A percentile compares a stretch with the other conserved stretches of the same genome.
phyloP scores from a whole-genome alignment of 495 filamentous ascomycete genomes.

The Sordaria brevicollis region DNA sequence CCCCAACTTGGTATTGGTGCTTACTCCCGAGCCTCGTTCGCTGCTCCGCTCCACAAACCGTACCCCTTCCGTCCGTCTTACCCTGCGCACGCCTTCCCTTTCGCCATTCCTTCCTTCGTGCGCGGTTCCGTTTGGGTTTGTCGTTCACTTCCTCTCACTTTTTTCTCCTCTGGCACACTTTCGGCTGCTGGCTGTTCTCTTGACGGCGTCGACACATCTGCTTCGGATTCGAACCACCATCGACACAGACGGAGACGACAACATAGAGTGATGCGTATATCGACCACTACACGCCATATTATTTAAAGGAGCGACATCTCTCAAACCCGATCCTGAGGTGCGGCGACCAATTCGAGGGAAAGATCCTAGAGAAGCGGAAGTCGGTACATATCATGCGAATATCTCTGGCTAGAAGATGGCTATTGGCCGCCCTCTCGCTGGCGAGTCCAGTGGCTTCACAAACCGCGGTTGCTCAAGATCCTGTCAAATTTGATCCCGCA shows the following conservation, averaged over 20 bases:
- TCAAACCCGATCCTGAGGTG: background rate
- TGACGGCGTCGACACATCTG: background rate
- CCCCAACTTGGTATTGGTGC: background rate
- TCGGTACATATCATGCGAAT: background rate
- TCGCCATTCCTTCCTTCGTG: background rate
- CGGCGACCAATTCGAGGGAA: background rate
- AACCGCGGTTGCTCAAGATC: background rate
- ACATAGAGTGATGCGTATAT: background rate
- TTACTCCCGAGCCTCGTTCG: background rate
- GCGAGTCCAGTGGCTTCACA: background rate
- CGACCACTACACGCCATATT: background rate
- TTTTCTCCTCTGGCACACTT: background rate
- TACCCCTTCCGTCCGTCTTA: background rate
- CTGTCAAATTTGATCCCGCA: background rate
- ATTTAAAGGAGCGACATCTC: background rate
- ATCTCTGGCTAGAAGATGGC: background rate
- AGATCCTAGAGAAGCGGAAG: background rate
- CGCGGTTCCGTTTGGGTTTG: background rate
- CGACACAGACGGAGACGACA: background rate
- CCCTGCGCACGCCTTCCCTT: background rate
- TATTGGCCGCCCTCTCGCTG: background rate
- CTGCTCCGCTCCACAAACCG: background rate
- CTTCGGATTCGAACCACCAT: background rate
- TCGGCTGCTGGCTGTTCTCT: background rate
- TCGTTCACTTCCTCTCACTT: background rate